Conservation (phyloP, 2,329 filamentous ascomycete species). For the Beauveria scarabaeidicola region DNA sequence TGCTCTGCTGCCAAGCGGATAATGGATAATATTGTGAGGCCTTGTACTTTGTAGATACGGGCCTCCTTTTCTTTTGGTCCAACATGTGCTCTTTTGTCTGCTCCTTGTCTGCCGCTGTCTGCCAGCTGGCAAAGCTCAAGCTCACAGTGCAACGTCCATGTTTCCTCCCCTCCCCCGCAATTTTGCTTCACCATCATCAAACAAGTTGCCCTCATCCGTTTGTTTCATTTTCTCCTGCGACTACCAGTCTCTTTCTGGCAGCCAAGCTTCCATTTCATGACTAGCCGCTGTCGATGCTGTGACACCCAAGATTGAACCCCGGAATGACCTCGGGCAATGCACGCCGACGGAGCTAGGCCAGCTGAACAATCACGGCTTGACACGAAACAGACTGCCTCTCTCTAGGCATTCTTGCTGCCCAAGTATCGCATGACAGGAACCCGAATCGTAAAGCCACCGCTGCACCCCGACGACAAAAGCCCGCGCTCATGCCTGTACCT, state of each 20-base stretch:
- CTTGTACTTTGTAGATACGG: too few species aligned
- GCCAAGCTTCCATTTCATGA: not conserved
- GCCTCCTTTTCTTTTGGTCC: too few species aligned
- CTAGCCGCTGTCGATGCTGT: not conserved
- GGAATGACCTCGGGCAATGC: not conserved
- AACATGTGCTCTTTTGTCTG: too few species aligned
- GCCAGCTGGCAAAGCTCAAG: too few species aligned
- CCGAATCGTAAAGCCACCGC: not conserved
- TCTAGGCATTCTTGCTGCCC: not conserved
- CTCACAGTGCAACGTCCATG: not conserved
- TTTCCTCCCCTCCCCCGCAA: constrained; percentile 2
- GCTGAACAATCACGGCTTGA: constrained; percentile 1
- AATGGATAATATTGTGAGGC: too few species aligned
- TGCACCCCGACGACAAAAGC: not conserved
- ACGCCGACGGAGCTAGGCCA: not conserved
- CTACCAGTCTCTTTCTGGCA: not conserved
- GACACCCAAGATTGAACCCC: not conserved
- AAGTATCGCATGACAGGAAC: not conserved
- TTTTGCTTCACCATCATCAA: not conserved
- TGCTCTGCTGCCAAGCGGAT: too few species aligned
- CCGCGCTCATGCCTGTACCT: not conserved
- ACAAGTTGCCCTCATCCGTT: not conserved
- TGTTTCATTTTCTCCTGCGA: not conserved
- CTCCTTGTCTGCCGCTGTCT: too few species aligned
- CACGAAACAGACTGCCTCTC: not conserved